These are phyloP conservation scores for Papiliotrema fonsecae DNA, from an alignment of 1,284 basidiomycete species.

Conservation along the genomic window DNA sequence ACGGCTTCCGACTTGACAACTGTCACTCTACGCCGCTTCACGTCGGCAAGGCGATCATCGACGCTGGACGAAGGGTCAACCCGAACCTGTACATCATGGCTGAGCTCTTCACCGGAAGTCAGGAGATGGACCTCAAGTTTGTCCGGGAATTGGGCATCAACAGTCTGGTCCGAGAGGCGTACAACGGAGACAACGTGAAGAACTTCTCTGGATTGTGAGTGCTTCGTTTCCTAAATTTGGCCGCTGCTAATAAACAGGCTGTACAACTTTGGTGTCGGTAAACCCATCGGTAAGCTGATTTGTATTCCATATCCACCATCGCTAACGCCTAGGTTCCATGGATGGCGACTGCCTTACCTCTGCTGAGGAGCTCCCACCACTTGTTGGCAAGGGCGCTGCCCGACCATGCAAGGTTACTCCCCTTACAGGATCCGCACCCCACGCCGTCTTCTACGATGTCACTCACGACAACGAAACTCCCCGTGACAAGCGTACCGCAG, in stretches of 20 bases:
- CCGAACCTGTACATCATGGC: conserved; percentile 93
- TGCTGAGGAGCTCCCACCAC: conserved; percentile 65
- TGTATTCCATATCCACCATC: background rate
- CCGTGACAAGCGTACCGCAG: conserved; percentile 78
- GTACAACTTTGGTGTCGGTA: conserved; percentile 81
- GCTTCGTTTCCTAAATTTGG: conserved; percentile 3
- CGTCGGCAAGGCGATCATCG: conserved; percentile 87
- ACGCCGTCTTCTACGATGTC: conserved; percentile 86
- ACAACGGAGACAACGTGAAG: conserved; percentile 81
- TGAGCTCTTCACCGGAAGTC: conserved; percentile 92
- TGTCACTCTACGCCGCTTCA: conserved; percentile 95
- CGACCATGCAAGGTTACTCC: conserved; percentile 70
- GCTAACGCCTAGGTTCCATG: conserved; percentile 68
- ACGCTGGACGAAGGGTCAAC: conserved; percentile 80
- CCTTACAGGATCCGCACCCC: conserved; percentile 76
- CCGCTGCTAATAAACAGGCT: conserved; percentile 45
- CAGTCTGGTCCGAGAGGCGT: conserved; percentile 83
- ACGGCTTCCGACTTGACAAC: conserved; percentile 96
- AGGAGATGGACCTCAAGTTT: conserved; percentile 87
- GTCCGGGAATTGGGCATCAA: conserved; percentile 88
- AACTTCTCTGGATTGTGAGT: conserved; percentile 68
- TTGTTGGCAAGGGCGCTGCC: conserved; percentile 67
- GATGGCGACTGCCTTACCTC: conserved; percentile 75
- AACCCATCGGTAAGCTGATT: conserved; percentile 68
- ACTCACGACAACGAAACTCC: conserved; percentile 96